These are phyloP conservation scores for Mrakiaceae sp. DNA, from an alignment of 1,284 basidiomycete genomes.

Conservation along the genomic window DNA sequence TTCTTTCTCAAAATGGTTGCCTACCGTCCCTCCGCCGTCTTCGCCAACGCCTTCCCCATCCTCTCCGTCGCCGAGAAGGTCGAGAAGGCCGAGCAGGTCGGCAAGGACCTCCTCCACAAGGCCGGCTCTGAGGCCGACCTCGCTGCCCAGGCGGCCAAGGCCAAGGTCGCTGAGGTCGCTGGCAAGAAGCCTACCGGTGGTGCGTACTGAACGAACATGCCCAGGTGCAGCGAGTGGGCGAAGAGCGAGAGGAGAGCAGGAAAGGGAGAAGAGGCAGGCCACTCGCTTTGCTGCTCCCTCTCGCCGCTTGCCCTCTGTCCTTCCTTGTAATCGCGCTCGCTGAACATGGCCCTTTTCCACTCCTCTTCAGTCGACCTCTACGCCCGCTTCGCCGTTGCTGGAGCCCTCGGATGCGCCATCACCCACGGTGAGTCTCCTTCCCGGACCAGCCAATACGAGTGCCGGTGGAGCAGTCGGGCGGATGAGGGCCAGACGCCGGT, in stretches of 20 bases:
- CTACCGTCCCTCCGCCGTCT: constrained; percentile 34
- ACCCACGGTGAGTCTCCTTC: constrained; percentile 55
- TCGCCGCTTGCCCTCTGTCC: not conserved
- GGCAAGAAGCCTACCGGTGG: constrained; percentile 32
- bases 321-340: not conserved
- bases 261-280: too few relatives aligned
- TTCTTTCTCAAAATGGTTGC: constrained; percentile 5
- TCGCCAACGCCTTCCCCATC: constrained; percentile 35
- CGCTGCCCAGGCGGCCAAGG: constrained; percentile 31
- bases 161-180: constrained; percentile 19
- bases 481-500: constrained; percentile 22
- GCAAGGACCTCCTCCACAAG: constrained; percentile 21
- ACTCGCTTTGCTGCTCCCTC: not conserved
- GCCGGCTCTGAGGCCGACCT: constrained; percentile 25
- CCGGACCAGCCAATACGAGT: too few relatives aligned
- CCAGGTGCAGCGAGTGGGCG: too few relatives aligned
- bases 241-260: too few relatives aligned
- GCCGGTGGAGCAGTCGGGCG: constrained; percentile 21
- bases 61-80: constrained; percentile 36
- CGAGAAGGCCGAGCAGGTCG: constrained; percentile 28
- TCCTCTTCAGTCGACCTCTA: constrained; percentile 32
- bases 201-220: too few relatives aligned
- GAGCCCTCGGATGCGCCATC: constrained; percentile 72
- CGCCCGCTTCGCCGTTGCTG: constrained; percentile 23
- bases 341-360: not conserved